Evolutionary conservation across 2,329 filamentous ascomycete species (phyloP).

Genomic region (Aspergillus intermedius): DNA sequence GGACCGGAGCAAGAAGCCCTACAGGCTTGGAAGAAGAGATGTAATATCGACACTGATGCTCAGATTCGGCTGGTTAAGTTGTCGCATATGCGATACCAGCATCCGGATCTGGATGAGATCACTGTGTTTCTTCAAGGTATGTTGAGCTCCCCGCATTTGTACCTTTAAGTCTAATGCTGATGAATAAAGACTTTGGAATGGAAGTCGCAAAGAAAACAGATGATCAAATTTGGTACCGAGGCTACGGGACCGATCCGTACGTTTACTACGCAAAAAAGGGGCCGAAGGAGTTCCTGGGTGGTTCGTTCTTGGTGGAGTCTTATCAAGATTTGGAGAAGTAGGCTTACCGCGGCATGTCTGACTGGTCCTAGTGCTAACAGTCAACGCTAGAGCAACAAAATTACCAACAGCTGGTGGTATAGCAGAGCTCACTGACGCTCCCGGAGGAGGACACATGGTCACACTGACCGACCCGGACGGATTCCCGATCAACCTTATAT

Average conservation of each 20-base stretch:
- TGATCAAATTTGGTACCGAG: constrained; percentile 13
- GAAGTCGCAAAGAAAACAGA: constrained; percentile 33
- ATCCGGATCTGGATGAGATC: constrained; percentile 44
- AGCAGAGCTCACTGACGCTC: constrained; percentile 28
- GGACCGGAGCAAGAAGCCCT: constrained; percentile 8
- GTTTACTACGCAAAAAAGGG: constrained; percentile 17
- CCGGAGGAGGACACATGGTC: constrained; percentile 35
- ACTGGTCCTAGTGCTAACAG: no score
- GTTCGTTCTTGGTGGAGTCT: constrained; percentile 38
- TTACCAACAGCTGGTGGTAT: constrained; percentile 25
- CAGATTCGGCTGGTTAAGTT: constrained; percentile 45
- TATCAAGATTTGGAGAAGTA: constrained; percentile 37
- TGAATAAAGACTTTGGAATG: constrained; percentile 19
- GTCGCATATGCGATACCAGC: constrained; percentile 50
- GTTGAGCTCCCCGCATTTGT: not conserved
- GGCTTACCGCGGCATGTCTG: no score
- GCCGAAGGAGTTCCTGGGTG: constrained; percentile 28
- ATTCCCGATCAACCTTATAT: constrained; percentile 36
- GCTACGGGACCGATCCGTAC: constrained; percentile 16
- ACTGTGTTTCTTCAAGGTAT: not conserved
- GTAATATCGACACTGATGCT: constrained; percentile 35
- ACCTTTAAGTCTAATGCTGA: constrained; percentile 8
- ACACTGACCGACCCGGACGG: constrained; percentile 36
- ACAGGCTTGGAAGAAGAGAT: constrained; percentile 11
- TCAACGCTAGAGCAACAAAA: constrained; percentile 9